Evolutionary conservation across 768 basidiomycete species (phyloP).

Genomic region (Panellus pusillus): DNA sequence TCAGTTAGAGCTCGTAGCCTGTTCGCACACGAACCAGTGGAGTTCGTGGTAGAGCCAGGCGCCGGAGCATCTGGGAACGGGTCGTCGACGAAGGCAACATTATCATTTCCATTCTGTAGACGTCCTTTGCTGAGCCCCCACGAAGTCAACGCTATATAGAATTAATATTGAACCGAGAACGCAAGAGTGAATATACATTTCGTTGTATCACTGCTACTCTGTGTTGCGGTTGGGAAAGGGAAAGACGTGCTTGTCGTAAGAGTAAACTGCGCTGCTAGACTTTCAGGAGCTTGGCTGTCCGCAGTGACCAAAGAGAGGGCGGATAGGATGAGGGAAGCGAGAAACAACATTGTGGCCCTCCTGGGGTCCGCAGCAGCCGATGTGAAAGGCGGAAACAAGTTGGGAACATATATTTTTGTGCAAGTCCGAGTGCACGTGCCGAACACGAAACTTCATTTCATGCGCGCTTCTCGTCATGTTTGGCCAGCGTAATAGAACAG

Average conservation of each 20-base stretch:
- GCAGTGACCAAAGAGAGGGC: conserved; percentile 9
- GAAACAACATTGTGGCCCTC: conserved; percentile 3
- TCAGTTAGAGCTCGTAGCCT: no score
- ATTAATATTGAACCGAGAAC: not conserved
- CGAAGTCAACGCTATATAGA: conserved; percentile 28
- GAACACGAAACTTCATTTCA: not conserved
- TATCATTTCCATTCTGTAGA: conserved; percentile 50
- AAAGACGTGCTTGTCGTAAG: conserved; percentile 45
- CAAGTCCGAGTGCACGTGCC: no score
- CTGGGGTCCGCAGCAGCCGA: no score
- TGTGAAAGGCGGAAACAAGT: no score
- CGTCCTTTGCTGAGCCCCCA: conserved; percentile 65
- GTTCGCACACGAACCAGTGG: conserved; percentile 25
- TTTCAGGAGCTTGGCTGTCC: conserved; percentile 10
- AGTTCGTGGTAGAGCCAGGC: conserved; percentile 30
- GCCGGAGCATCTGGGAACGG: conserved; percentile 57
- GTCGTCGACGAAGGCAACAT: conserved; percentile 65
- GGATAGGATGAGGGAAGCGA: not conserved
- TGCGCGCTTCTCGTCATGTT: conserved; percentile 12
- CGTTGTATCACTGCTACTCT: conserved; percentile 44
- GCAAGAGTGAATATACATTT: conserved; percentile 22
- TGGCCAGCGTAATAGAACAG: conserved; percentile 26
- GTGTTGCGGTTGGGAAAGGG: conserved; percentile 65
- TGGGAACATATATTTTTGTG: no score
- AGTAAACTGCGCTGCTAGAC: conserved; percentile 15